Percentiles rank a stretch among this genome's conserved stretches.
Conservation (phyloP, 2,329 filamentous ascomycete species). For the Xylariaceae sp. region DNA sequence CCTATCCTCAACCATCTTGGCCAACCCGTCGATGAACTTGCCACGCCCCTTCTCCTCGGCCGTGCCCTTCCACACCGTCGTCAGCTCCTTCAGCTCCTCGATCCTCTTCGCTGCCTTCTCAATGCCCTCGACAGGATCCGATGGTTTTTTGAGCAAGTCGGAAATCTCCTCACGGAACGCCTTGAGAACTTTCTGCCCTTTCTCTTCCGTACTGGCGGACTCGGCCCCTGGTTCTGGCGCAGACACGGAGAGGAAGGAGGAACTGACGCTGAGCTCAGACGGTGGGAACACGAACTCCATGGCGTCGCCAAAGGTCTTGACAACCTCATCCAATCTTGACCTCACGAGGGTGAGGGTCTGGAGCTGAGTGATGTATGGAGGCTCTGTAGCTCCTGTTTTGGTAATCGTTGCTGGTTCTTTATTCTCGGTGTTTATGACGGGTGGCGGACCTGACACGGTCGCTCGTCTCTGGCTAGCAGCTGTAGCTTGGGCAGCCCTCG, state of each 20-base stretch:
- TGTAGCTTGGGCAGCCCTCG: background rate
- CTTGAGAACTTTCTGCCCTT: constrained; percentile 77
- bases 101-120: constrained; percentile 72
- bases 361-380: constrained; percentile 71
- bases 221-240: constrained; percentile 69
- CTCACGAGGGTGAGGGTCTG: constrained; percentile 81
- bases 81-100: constrained; percentile 72
- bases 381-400: constrained; percentile 33
- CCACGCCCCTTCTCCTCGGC: constrained; percentile 84
- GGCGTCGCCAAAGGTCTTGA: constrained; percentile 88
- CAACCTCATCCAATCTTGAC: constrained; percentile 79
- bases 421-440: constrained; percentile 15
- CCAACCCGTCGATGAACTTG: constrained; percentile 78
- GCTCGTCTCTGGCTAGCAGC: constrained; percentile 24
- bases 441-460: constrained; percentile 13
- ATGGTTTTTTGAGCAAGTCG: constrained; percentile 56
- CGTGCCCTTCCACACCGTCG: constrained; percentile 89
- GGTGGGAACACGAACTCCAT: constrained; percentile 95
- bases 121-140: constrained; percentile 63
- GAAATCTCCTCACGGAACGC: constrained; percentile 70
- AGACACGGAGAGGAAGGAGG: constrained; percentile 86
- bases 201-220: constrained; percentile 73
- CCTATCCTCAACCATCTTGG: constrained; percentile 78
- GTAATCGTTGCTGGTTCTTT: background rate
- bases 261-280: constrained; percentile 78